These are phyloP conservation scores for Crucihimalaya himalaica DNA, from an alignment of 345 rosid species.

Conservation along the genomic window DNA sequence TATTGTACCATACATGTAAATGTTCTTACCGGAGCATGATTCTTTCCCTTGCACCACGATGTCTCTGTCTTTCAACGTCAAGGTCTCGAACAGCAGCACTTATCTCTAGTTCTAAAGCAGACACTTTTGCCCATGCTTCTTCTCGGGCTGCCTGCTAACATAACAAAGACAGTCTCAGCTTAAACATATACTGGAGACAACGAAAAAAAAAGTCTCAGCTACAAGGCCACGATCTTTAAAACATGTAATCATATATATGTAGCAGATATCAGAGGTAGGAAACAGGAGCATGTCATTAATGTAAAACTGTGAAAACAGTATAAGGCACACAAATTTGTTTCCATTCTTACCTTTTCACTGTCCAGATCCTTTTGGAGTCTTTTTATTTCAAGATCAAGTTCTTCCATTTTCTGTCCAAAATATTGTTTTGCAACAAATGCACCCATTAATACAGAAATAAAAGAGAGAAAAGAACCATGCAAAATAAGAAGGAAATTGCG, in stretches of 20 bases:
- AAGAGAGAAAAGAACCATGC: conserved; percentile 11
- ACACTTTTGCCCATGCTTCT: conserved; percentile 97
- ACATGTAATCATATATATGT: conserved; percentile 7
- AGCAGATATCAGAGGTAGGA: background rate
- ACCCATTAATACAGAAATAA: conserved; percentile 15
- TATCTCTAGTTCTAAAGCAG: conserved; percentile 84
- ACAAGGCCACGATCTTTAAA: background rate
- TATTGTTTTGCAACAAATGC: conserved; percentile 6
- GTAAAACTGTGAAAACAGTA: background rate
- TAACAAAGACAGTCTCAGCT: conserved; percentile 66
- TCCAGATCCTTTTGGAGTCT: conserved; percentile 68
- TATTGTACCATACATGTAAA: background rate
- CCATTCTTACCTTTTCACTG: conserved; percentile 76
- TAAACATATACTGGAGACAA: conserved; percentile 33
- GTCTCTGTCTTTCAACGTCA: conserved; percentile 86
- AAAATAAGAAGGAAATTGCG: conserved; percentile 16
- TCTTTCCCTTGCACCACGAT: conserved; percentile 97
- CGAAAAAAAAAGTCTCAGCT: background rate
- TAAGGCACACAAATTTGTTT: conserved; percentile 23
- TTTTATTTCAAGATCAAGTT: conserved; percentile 68
- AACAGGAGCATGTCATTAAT: conserved; percentile 6
- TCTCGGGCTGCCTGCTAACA: conserved; percentile 99
- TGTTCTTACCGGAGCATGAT: conserved; percentile 89
- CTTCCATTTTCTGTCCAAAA: conserved; percentile 76
- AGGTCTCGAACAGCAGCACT: conserved; percentile 79